phyloP scores from a whole-genome alignment of 2,329 filamentous ascomycete genomes.

The Beauveria scarabaeidicola region DNA sequence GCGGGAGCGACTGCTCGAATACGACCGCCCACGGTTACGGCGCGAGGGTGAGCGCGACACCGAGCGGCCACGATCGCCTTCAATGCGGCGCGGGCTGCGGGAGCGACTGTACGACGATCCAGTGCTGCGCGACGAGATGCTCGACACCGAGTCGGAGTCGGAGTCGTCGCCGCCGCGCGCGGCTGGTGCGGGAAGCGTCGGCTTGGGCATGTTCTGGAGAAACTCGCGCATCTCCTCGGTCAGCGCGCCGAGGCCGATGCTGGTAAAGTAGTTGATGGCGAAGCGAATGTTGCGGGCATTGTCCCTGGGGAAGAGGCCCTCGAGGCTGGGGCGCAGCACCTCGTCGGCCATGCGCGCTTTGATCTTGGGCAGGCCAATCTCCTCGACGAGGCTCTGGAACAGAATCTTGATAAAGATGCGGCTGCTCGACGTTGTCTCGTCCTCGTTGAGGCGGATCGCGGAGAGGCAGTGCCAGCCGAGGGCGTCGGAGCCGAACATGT shows the following conservation, averaged over 20 bases:
- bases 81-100: conserved; percentile 14
- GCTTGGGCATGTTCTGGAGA: conserved; percentile 83
- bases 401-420: conserved; percentile 98
- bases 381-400: conserved; percentile 84
- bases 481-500: conserved; percentile 78
- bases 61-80: conserved; percentile 20
- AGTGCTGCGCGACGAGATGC: conserved; percentile 69
- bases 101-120: conserved; percentile 36
- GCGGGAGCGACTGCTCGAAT: conserved; percentile 24
- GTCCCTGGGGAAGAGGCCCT: conserved; percentile 83
- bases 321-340: conserved; percentile 65
- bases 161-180: conserved; percentile 35
- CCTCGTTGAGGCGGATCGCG: conserved; percentile 83
- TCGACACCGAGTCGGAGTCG: conserved; percentile 65
- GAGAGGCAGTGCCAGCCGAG: conserved; percentile 88
- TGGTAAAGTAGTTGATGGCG: conserved; percentile 99
- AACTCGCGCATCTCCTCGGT: conserved; percentile 93
- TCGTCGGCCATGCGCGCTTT: conserved; percentile 71
- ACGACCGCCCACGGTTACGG: conserved; percentile 17
- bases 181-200: conserved; percentile 61
- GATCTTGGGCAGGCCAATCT: conserved; percentile 74
- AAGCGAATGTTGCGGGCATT: conserved; percentile 87
- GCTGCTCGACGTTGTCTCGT: conserved; percentile 91
- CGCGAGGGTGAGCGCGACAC: conserved; percentile 22
- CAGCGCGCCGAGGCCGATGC: conserved; percentile 88